Base-by-base conservation (phyloP, 306 rosid genomes). In the Lithocarpus polystachyus region DNA sequence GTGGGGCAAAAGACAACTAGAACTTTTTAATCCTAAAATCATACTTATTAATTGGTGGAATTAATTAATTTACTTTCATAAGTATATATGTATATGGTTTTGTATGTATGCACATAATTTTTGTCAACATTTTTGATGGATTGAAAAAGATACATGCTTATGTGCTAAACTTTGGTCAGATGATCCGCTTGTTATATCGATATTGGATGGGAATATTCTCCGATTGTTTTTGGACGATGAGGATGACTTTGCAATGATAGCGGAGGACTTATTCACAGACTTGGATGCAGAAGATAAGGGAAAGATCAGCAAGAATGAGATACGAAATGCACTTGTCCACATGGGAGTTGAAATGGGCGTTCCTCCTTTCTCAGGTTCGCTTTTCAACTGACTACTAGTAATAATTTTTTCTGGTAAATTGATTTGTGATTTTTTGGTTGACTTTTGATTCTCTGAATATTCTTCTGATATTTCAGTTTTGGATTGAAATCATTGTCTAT, bases 321-420 rank as follows among this genome's bases (percentile, higher is more conserved):
- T 93, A 80, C 80, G 51, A 72, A 91, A 88, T 82, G 98, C 98
- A 69, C 93, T 95, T 57, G 84, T 76, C 74, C 89, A 84, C 45
- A 93, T 95, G 99, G 99, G 96, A 74, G 89, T 78, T 56, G 98
- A 95, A 73, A 93, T 90, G 99, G 99, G 99, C 13, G 94, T 95
- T 87, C 99, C 99, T 79, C 87, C 99, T 13, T 71, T 88, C 85
- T 89, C 97, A 93, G 99, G 97, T 95, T 85, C 35, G 37, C 73
- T 73, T 70, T 64, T 31, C 11, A 18, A 15, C 4, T 59, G 19
- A 64, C 40, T 29, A 28, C 17, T 1, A 12, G 22, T 64, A 64
- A 14, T 64, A 10, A 29, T 28, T 15, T 29, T 64, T 17, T 1
- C 13, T 17, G 6, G 45, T 64, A 29, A 22, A 31, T 28, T 29